These are phyloP conservation scores for Sclerotinia borealis DNA, from an alignment of 2,329 filamentous ascomycete genomes.

Conservation along the genomic window DNA sequence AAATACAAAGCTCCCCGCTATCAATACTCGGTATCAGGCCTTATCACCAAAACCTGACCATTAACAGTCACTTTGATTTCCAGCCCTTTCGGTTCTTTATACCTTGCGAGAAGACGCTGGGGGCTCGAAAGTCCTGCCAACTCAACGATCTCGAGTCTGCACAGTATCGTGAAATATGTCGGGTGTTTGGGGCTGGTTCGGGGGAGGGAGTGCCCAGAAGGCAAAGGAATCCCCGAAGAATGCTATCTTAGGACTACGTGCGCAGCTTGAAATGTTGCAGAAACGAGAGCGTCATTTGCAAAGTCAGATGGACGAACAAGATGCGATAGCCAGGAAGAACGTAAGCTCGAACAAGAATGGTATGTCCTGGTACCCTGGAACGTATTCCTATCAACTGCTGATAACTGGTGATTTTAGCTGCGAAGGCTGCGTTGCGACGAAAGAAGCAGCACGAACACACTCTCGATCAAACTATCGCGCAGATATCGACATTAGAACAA, in stretches of 20 bases:
- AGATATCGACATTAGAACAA: slow-evolving; percentile 88
- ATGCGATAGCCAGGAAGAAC: slow-evolving; percentile 80
- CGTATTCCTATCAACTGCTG: neutral
- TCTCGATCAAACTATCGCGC: slow-evolving; percentile 80
- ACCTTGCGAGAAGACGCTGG: neutral
- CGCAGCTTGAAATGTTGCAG: slow-evolving; percentile 94
- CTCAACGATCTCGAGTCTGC: slow-evolving; percentile 12
- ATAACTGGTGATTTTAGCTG: slow-evolving; percentile 50
- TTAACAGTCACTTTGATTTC: slow-evolving; percentile 6
- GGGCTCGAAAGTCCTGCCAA: slow-evolving; percentile 9
- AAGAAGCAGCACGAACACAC: slow-evolving; percentile 94
- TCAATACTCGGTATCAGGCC: slow-evolving; percentile 8
- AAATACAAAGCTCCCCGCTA: slow-evolving; percentile 24
- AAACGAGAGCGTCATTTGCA: slow-evolving; percentile 91
- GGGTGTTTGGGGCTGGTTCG: slow-evolving; percentile 83
- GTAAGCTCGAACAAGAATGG: slow-evolving; percentile 85
- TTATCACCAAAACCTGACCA: slow-evolving; percentile 3
- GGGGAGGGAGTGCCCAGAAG: slow-evolving; percentile 74
- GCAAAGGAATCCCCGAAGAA: slow-evolving; percentile 94
- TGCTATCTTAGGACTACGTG: slow-evolving; percentile 81
- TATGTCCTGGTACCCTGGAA: slow-evolving; percentile 41
- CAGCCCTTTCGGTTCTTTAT: neutral
- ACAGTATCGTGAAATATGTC: slow-evolving; percentile 44
- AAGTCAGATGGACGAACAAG: slow-evolving; percentile 89
- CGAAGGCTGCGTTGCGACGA: slow-evolving; percentile 81